Evolutionary conservation across 345 rosid species (phyloP).

Genomic region (Conringia planisiliqua): DNA sequence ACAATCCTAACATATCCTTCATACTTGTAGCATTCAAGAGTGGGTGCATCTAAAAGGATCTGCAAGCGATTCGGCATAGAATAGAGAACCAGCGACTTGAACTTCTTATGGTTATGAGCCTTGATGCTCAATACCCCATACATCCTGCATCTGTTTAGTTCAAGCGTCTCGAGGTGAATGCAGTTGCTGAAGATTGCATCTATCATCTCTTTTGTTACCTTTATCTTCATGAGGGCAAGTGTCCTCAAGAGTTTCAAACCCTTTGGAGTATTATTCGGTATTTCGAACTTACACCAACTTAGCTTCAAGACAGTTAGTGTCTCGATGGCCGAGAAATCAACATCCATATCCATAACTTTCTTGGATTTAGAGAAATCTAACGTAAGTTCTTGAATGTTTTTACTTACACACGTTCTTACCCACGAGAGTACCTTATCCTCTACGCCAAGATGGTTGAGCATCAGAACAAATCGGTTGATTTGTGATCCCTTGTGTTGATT

Average conservation of each 20-base stretch:
- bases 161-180: not conserved
- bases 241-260: not conserved
- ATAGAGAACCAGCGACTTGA: not conserved
- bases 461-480: not conserved
- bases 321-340: not conserved
- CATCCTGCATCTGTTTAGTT: not conserved
- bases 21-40: slow-evolving; percentile 3
- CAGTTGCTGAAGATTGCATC: not conserved
- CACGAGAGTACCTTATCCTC: not conserved
- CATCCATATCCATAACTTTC: not conserved
- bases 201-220: not conserved
- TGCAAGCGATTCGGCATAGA: not conserved
- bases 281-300: not conserved
- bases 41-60: not conserved
- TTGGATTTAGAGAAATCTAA: slow-evolving; percentile 17
- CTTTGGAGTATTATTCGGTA: not conserved
- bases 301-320: not conserved
- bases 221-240: not conserved
- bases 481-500: not conserved
- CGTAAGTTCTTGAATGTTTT: not conserved
- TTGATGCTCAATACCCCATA: not conserved
- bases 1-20: not conserved
- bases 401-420: not conserved
- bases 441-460: not conserved
- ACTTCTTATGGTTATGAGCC: not conserved